Conservation (phyloP, 176 grass and related monocot species). For the Musa acuminata region DNA sequence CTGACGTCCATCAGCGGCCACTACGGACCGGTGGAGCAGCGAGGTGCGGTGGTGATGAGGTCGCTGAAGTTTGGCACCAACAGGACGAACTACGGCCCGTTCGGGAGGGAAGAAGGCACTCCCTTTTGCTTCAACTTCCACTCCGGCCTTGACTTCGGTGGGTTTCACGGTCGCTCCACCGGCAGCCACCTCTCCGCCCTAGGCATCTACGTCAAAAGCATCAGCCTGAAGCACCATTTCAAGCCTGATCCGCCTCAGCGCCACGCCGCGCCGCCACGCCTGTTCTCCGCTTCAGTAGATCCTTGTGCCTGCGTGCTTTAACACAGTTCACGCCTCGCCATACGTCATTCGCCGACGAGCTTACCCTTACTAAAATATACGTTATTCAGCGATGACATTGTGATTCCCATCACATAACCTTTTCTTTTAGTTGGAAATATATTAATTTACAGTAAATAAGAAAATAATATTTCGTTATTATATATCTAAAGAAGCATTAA, state of each 20-base stretch:
- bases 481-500: too few relatives aligned
- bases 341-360: too few relatives aligned
- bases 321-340: too few relatives aligned
- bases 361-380: too few relatives aligned
- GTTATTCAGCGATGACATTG: too few relatives aligned
- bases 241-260: neutral
- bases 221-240: neutral
- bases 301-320: neutral
- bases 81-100: neutral
- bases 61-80: neutral
- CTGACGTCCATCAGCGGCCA: neutral
- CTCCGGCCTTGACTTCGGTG: neutral
- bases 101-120: neutral
- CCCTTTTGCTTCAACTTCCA: neutral
- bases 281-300: neutral
- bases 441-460: too few relatives aligned
- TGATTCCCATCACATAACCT: too few relatives aligned
- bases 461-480: too few relatives aligned
- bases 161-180: neutral
- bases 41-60: neutral
- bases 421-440: too few relatives aligned
- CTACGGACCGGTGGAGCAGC: neutral
- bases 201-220: neutral
- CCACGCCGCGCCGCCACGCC: neutral
- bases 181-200: neutral